Base-by-base conservation (phyloP, 148 eudicot species). In the Heliamphora exappendiculata region DNA sequence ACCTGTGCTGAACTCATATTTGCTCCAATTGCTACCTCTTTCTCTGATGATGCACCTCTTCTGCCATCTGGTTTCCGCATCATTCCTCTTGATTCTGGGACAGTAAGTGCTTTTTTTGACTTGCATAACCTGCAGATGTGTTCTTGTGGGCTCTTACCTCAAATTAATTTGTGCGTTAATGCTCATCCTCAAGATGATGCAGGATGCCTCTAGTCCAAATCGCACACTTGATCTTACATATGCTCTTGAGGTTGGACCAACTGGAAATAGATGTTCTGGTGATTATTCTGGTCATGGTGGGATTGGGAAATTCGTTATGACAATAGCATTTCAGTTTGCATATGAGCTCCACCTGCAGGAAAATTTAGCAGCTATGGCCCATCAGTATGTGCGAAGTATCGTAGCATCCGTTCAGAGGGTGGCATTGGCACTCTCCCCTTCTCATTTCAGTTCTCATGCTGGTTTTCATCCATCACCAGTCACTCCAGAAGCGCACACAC, bases 311-410 rank as follows among this genome's bases (percentile, higher is more conserved):
- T 95, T 97, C 7, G 97, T 93, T 77, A 91, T 95, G 99, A 89
- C 97, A 41, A 92, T 95, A 70, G 97, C 99, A 6, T 92, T 95
- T 82, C 89, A 95, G 74, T 92, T 92, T 87, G 97, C 99, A 72
- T 95, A 89, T 45, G 99, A 95, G 81, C 88, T 96, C 84, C 99
- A 95, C 86, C 87, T 92, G 85, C 97, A 95, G 82, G 99, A 93
- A 57, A 89, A 77, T 80, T 96, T 95, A 55, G 93, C 93, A 53
- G 80, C 93, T 22, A 95, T 95, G 97, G 99, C 99, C 64, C 88
- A 96, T 3, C 96, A 95, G 69, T 95, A 95, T 70, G 84, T 95
- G 17, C 94, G 99, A 24, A 91, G 90, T 83, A 89, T 92, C 34
- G 92, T 92, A 83, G 85, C 97, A 31, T 91, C 99, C 5, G 97